A percentile compares a stretch with the other conserved stretches of the same genome.
Conservation (phyloP, 148 eudicot species). For the Suaeda aralocaspica region DNA sequence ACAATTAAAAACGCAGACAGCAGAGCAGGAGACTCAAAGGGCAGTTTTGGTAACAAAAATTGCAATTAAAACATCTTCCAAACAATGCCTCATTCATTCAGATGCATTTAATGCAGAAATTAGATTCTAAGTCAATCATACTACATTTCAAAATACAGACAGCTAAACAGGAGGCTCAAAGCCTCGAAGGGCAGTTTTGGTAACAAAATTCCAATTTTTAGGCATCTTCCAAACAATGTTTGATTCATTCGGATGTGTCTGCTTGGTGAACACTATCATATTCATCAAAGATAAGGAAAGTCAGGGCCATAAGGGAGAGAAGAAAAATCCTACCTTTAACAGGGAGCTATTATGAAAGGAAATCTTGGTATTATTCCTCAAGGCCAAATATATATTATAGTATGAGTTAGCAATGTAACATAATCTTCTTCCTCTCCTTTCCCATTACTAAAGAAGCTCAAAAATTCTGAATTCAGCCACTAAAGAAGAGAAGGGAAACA, state of each 20-base stretch:
- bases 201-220: background rate
- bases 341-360: background rate
- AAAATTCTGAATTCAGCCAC: too few relatives aligned
- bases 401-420: background rate
- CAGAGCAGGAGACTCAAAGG: background rate
- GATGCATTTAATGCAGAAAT: background rate
- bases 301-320: background rate
- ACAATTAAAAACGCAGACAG: background rate
- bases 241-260: background rate
- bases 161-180: background rate
- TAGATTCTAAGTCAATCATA: background rate
- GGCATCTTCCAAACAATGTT: background rate
- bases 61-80: background rate
- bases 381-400: background rate
- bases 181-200: background rate
- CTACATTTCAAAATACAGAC: background rate
- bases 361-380: background rate
- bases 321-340: background rate
- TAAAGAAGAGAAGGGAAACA: too few relatives aligned
- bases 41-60: background rate
- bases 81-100: background rate
- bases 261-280: too few relatives aligned
- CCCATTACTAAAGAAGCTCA: too few relatives aligned
- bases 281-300: too few relatives aligned
- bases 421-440: background rate